These are phyloP conservation scores for Chaetomium tenue DNA, from an alignment of 495 filamentous ascomycete genomes.

Conservation along the genomic window DNA sequence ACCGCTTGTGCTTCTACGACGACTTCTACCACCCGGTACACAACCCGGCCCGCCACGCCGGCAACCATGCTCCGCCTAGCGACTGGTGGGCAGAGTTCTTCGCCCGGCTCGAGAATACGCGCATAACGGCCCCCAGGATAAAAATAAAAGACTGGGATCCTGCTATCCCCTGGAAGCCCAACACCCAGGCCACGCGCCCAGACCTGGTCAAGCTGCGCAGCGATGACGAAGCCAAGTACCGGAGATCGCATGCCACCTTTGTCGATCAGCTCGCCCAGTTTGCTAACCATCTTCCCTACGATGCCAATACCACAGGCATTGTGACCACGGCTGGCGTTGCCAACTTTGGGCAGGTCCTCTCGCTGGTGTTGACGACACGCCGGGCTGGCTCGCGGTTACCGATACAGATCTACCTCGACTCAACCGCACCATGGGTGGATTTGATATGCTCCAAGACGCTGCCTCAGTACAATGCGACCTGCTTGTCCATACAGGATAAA, in stretches of 20 bases:
- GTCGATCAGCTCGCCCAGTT: constrained; percentile 39
- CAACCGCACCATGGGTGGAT: constrained; percentile 49
- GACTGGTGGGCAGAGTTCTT: constrained; percentile 28
- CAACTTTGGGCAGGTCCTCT: constrained; percentile 40
- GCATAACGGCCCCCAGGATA: constrained; percentile 2
- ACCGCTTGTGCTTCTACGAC: constrained; percentile 3
- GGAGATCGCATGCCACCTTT: constrained; percentile 44
- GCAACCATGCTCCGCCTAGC: constrained; percentile 13
- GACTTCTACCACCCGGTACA: constrained; percentile 2
- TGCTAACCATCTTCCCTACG: constrained; percentile 45
- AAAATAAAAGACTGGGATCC: neutral
- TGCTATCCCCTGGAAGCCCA: constrained; percentile 19
- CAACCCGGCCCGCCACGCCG: neutral
- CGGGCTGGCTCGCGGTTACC: constrained; percentile 55
- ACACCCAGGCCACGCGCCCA: constrained; percentile 7
- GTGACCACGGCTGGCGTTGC: constrained; percentile 45
- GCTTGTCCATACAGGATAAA: constrained; percentile 37
- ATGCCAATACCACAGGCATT: constrained; percentile 51
- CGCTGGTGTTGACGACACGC: constrained; percentile 58
- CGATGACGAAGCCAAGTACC: constrained; percentile 10
- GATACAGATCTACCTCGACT: constrained; percentile 58
- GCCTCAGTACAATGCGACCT: constrained; percentile 51
- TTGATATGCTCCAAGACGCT: constrained; percentile 54
- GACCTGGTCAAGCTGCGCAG: constrained; percentile 5
- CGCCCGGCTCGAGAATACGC: constrained; percentile 19